phyloP scores from a whole-genome alignment of 169 alveolate species.

The Plasmodium berghei region DNA sequence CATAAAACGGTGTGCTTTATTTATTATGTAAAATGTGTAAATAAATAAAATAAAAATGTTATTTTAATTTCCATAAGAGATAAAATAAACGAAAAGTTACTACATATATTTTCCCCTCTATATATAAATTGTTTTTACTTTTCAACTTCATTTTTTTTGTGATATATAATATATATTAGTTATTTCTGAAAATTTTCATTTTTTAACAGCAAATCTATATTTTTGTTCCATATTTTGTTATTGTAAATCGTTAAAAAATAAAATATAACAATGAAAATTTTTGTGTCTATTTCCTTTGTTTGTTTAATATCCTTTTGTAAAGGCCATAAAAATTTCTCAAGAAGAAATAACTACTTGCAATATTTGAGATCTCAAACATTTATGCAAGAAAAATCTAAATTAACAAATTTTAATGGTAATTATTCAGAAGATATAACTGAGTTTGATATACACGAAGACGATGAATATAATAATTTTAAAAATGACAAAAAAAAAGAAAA shows the following conservation, averaged over 20 bases:
- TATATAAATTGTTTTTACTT: too few relatives aligned
- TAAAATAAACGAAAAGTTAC: too few relatives aligned
- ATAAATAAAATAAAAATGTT: too few relatives aligned
- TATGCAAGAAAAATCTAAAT: slow-evolving; percentile 32
- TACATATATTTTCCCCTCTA: too few relatives aligned
- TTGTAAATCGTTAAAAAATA: too few relatives aligned
- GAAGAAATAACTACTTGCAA: slow-evolving; percentile 51
- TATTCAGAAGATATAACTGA: slow-evolving; percentile 67
- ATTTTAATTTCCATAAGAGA: too few relatives aligned
- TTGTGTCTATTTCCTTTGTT: slow-evolving; percentile 5
- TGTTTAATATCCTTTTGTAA: slow-evolving; percentile 25
- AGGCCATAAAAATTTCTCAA: slow-evolving; percentile 35
- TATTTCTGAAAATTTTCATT: too few relatives aligned
- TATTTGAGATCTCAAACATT: slow-evolving; percentile 51
- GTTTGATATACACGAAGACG: slow-evolving; percentile 62
- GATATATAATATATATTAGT: too few relatives aligned
- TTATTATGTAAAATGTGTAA: background rate
- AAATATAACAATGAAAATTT: slow-evolving; percentile 11
- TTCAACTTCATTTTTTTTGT: too few relatives aligned
- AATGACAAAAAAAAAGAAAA: slow-evolving; percentile 8
- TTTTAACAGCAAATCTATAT: too few relatives aligned
- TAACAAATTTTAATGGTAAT: slow-evolving; percentile 15
- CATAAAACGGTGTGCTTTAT: background rate
- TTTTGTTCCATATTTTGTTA: too few relatives aligned
- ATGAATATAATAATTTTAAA: background rate